Conservation (phyloP, 108 stramenopile species). For the Conticribra weissflogii region DNA sequence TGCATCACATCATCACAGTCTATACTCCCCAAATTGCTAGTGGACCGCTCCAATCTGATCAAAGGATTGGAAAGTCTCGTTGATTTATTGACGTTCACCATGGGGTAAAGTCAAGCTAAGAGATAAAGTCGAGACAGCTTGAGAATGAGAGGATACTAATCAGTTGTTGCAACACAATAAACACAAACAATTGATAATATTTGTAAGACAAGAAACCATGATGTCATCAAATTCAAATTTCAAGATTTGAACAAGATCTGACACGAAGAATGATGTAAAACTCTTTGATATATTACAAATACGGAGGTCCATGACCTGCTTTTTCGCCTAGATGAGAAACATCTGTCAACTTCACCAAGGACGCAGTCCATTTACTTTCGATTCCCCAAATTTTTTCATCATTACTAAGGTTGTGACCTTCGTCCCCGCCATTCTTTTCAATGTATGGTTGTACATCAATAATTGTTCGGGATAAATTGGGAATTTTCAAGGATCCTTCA, state of each 20-base stretch:
- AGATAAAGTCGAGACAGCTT: too few species aligned
- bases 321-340: slow-evolving; percentile 34
- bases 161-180: too few species aligned
- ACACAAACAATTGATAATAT: too few species aligned
- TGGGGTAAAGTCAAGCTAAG: too few species aligned
- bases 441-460: slow-evolving; percentile 42
- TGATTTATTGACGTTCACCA: neutral
- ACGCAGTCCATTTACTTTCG: slow-evolving; percentile 8
- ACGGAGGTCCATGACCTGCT: slow-evolving; percentile 2
- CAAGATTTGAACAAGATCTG: too few species aligned
- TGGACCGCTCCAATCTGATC: neutral
- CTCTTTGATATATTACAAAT: too few species aligned
- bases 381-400: neutral
- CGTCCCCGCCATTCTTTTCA: neutral
- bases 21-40: too few species aligned
- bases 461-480: slow-evolving; percentile 43
- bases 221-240: too few species aligned
- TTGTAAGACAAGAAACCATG: too few species aligned
- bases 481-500: slow-evolving; percentile 37
- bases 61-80: neutral
- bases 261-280: too few species aligned
- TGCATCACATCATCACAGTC: too few species aligned
- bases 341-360: slow-evolving; percentile 37
- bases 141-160: too few species aligned
- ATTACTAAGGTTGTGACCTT: neutral